A percentile compares a stretch with the other conserved stretches of the same genome.
Evolutionary conservation across 495 filamentous ascomycete genomes (phyloP).

Genomic region (Talaromyces wortmannii): DNA sequence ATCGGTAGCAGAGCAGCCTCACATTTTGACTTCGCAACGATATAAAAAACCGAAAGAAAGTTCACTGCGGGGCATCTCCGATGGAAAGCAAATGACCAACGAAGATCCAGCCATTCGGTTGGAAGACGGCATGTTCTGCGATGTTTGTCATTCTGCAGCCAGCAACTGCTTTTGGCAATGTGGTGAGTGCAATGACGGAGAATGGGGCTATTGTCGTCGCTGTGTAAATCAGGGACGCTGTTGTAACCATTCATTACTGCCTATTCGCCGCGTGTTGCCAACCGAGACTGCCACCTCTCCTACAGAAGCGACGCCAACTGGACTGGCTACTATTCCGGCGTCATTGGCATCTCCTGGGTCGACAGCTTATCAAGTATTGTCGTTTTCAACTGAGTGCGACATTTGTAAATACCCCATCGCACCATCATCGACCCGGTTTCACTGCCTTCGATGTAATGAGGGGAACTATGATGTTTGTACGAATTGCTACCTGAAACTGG

Average conservation of each 20-base stretch:
- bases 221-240: constrained; percentile 72
- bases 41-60: constrained; percentile 51
- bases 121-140: constrained; percentile 79
- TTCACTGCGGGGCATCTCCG: constrained; percentile 15
- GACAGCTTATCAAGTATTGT: constrained; percentile 47
- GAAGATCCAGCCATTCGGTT: constrained; percentile 60
- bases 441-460: constrained; percentile 61
- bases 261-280: constrained; percentile 42
- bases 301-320: constrained; percentile 16
- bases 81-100: constrained; percentile 39
- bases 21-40: constrained; percentile 59
- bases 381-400: constrained; percentile 66
- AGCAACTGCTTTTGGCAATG: constrained; percentile 84
- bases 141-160: constrained; percentile 59
- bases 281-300: constrained; percentile 15
- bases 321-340: constrained; percentile 23
- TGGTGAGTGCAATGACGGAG: constrained; percentile 74
- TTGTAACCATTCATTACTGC: constrained; percentile 73
- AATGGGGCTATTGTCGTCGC: constrained; percentile 82
- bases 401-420: constrained; percentile 66
- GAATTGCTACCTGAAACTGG: constrained; percentile 63
- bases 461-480: constrained; percentile 83
- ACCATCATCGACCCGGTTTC: constrained; percentile 59
- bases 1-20: constrained; percentile 44
- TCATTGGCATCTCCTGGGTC: constrained; percentile 18